A percentile compares a stretch with the other conserved stretches of the same genome.
Conservation (phyloP, 176 grass and related monocot species). For the Oryza punctata region DNA sequence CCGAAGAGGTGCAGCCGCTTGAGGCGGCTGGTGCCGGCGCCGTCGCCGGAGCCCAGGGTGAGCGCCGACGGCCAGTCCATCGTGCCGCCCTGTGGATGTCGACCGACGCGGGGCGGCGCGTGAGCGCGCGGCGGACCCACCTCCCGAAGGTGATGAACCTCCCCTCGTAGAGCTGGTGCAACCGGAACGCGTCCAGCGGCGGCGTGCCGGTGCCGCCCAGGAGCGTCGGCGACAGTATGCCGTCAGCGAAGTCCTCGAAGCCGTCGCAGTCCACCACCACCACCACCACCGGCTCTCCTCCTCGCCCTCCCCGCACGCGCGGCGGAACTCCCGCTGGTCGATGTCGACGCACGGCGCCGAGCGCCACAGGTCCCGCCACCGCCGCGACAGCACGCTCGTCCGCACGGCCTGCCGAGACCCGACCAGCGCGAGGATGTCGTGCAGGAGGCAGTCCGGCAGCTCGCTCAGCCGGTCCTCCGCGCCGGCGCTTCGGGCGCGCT, state of each 20-base stretch:
- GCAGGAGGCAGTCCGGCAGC: neutral
- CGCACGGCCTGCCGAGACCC: neutral
- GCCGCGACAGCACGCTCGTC: neutral
- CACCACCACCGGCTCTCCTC: too few species aligned
- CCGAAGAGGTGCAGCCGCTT: neutral
- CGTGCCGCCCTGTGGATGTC: neutral
- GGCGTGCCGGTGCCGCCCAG: too few species aligned
- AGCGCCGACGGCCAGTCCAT: neutral
- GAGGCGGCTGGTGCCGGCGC: neutral
- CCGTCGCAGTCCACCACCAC: neutral
- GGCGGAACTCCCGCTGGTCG: neutral
- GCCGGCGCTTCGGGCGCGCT: too few species aligned
- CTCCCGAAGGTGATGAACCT: neutral
- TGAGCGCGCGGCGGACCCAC: conserved; percentile 28
- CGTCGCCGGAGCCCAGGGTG: neutral
- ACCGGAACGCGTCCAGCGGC: conserved; percentile 20
- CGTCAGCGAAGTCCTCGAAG: conserved; percentile 27
- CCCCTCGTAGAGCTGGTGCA: neutral
- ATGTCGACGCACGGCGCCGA: neutral
- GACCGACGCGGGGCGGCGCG: neutral
- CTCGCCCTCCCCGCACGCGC: neutral
- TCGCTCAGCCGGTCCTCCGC: neutral
- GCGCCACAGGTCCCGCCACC: neutral
- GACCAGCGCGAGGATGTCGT: neutral
- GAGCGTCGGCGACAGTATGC: neutral